These are phyloP conservation scores for Paramecium primaurelia DNA, from an alignment of 73 alveolate genomes.

Conservation along the genomic window DNA sequence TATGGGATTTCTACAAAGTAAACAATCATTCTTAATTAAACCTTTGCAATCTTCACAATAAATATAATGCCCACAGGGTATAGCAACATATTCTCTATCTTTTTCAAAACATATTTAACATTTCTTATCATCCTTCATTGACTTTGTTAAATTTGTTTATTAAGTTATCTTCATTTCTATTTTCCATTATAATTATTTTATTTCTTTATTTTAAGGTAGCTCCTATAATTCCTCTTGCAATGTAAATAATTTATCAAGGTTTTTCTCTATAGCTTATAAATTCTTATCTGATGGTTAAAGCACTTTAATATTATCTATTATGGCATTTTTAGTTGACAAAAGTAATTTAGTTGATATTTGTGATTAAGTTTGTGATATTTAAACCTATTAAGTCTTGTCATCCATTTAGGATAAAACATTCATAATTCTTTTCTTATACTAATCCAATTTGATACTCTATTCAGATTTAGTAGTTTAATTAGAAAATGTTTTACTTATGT, in stretches of 20 bases:
- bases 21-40: not conserved
- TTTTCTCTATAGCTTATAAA: not conserved
- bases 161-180: not conserved
- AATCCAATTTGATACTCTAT: not conserved
- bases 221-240: not conserved
- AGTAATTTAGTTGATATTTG: not conserved
- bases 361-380: not conserved
- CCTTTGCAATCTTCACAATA: constrained; percentile 13
- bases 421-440: not conserved
- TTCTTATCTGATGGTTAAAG: not conserved
- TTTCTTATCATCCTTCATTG: not conserved
- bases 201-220: not conserved
- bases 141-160: not conserved
- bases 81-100: constrained; percentile 4
- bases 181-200: not conserved
- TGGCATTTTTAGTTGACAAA: not conserved
- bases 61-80: constrained; percentile 35
- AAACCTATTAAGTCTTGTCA: not conserved
- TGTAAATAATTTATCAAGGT: not conserved
- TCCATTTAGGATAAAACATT: not conserved
- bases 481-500: not conserved
- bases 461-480: not conserved
- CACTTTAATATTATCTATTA: not conserved
- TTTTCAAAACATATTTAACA: constrained; percentile 36
- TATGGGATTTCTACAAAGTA: not conserved